Conservation (phyloP, 75 land plant genomes). For the Ceratopteris richardii region DNA sequence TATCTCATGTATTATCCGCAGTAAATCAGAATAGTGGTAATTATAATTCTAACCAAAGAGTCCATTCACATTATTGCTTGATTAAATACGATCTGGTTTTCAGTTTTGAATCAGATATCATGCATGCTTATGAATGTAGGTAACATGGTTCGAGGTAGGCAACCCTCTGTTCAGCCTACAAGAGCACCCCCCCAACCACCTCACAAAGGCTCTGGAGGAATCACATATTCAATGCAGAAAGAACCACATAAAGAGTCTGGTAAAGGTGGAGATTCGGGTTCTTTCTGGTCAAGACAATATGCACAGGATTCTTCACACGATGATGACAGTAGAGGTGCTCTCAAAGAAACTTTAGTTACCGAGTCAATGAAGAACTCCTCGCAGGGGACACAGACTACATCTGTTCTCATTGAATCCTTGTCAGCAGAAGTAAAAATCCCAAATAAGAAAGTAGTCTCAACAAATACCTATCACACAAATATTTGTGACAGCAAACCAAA, state of each 20-base stretch:
- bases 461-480: too few species aligned
- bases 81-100: too few species aligned
- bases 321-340: neutral
- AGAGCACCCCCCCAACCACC: slow-evolving; percentile 84
- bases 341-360: too few species aligned
- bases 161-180: slow-evolving; percentile 37
- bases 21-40: slow-evolving; percentile 1
- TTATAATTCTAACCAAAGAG: neutral
- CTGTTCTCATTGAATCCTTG: too few species aligned
- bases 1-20: slow-evolving; percentile 13
- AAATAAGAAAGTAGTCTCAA: too few species aligned
- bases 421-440: too few species aligned
- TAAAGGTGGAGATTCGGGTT: slow-evolving; percentile 41
- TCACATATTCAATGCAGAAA: slow-evolving; percentile 13
- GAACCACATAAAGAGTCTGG: slow-evolving; percentile 15
- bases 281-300: slow-evolving; percentile 92
- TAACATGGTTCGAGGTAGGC: slow-evolving; percentile 1
- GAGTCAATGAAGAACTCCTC: neutral
- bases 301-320: slow-evolving; percentile 42
- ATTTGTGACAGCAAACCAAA: too few species aligned
- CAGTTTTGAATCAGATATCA: too few species aligned
- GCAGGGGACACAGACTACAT: too few species aligned
- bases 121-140: neutral
- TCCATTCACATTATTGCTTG: too few species aligned
- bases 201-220: slow-evolving; percentile 20